Evolutionary conservation across 2,329 filamentous ascomycete species (phyloP).

Genomic region (Lanzia echinophila): DNA sequence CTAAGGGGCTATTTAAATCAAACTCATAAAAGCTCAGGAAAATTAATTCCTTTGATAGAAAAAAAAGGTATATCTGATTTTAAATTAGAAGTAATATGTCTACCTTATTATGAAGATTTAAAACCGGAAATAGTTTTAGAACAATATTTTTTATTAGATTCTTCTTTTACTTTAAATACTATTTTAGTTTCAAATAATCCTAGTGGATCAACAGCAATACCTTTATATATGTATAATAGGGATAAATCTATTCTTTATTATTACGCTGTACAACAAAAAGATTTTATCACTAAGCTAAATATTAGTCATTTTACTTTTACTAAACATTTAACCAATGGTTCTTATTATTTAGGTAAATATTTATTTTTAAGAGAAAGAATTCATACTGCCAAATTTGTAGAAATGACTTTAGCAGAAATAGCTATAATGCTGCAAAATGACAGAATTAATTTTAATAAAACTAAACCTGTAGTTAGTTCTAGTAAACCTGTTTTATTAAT

Average conservation of each 20-base stretch:
- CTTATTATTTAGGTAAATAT: neutral
- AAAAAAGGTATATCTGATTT: neutral
- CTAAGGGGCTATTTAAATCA: neutral
- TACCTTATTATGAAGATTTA: neutral
- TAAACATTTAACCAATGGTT: neutral
- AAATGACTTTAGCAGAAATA: neutral
- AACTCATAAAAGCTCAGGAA: neutral
- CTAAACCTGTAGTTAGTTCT: neutral
- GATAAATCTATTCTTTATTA: neutral
- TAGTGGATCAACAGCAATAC: neutral
- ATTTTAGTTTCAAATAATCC: neutral
- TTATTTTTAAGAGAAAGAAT: neutral
- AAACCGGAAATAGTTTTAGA: neutral
- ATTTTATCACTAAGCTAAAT: neutral
- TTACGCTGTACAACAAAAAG: neutral
- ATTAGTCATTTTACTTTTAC: neutral
- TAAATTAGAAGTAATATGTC: conserved; percentile 1
- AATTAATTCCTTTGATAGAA: neutral
- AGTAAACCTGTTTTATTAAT: conserved; percentile 1
- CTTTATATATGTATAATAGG: neutral
- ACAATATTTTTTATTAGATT: neutral
- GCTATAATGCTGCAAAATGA: neutral
- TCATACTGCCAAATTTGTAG: neutral
- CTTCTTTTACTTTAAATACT: neutral
- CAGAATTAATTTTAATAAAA: neutral